Evolutionary conservation across 805 yeast species (phyloP), one percentile per base, ranked within the genome.

Genomic region (Blastobotrys attinorum): DNA sequence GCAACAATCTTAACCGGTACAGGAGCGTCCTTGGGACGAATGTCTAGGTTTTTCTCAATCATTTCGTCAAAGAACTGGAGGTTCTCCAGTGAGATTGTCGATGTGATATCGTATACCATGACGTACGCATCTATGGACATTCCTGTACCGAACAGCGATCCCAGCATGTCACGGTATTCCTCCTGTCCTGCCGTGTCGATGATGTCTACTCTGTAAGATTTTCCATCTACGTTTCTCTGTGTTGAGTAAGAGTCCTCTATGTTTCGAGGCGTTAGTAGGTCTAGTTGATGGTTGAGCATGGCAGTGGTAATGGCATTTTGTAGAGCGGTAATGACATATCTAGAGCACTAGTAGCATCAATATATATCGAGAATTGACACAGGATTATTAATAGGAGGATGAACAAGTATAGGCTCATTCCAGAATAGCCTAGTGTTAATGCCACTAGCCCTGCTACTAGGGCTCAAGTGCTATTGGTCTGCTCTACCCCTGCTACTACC

Each of bases 161-260:
- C 87, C 53, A 72, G 64, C 70, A 75, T 64, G 40, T 83, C 82
- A 39, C 82, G 72, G 60, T 82, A 82, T 59, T 81, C 88, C 59
- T 82, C 90, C 65, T 81, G 87, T 23, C 84, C 83, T 4, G 88
- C 89, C 15, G 89, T 82, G 58, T 82, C 90, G 54, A 82, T 69
- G 39, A 82, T 76, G 57, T 81, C 84, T 39, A 75, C 52, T 8
- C 72, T 64, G 32, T 71, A 73, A 22, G 65, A 67, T 43, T 70
- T 71, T n/a, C 72, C 75, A 53, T 79, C 79, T 22, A 59, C 51
- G 4, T 48, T 47, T 34, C 63, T 47, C 27, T 56, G 57, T 4
- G 63, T 59, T 7, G 60, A 54, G 43, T 59, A 56, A 3, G 59
- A 55, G 42, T 57, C 61, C 45, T 57, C 61, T 51, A 11, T 11